Conservation (phyloP, 2,329 filamentous ascomycete genomes). For the Aspergillus carbonarius region DNA sequence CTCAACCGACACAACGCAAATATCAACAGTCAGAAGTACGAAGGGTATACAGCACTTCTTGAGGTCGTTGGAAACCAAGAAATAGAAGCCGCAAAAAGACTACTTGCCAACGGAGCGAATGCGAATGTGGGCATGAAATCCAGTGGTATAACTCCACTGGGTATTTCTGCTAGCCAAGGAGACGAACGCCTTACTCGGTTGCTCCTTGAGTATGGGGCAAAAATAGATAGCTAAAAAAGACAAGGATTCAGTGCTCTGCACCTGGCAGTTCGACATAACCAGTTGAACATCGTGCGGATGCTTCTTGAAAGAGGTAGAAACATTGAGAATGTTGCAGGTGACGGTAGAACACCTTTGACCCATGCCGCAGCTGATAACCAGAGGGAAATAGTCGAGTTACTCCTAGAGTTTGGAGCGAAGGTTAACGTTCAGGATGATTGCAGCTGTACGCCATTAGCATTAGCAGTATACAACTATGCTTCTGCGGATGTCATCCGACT, state of each 20-base stretch:
- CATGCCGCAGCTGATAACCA: background rate
- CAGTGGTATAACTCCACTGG: conserved; percentile 13
- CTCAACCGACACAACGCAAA: conserved; percentile 16
- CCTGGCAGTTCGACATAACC: background rate
- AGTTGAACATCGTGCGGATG: background rate
- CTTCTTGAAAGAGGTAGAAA: conserved; percentile 5
- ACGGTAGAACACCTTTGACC: conserved; percentile 7
- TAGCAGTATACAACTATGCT: conserved; percentile 1
- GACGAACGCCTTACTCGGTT: conserved; percentile 7
- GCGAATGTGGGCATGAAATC: conserved; percentile 7
- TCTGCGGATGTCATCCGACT: conserved; percentile 1
- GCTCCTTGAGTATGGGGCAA: conserved; percentile 7
- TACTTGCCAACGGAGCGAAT: conserved; percentile 23
- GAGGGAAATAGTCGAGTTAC: conserved; percentile 14
- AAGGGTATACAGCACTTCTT: conserved; percentile 16
- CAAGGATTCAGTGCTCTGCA: conserved; percentile 4
- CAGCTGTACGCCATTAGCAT: conserved; percentile 11
- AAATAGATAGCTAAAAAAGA: conserved; percentile 1
- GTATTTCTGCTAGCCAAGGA: conserved; percentile 8
- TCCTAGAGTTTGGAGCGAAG: conserved; percentile 20
- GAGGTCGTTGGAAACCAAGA: conserved; percentile 3
- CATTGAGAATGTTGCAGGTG: conserved; percentile 4
- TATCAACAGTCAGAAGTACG: conserved; percentile 15
- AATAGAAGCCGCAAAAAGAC: conserved; percentile 4
- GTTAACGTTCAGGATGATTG: conserved; percentile 15